phyloP scores from a whole-genome alignment of 1,284 basidiomycete genomes.

The Leccinum huronense region DNA sequence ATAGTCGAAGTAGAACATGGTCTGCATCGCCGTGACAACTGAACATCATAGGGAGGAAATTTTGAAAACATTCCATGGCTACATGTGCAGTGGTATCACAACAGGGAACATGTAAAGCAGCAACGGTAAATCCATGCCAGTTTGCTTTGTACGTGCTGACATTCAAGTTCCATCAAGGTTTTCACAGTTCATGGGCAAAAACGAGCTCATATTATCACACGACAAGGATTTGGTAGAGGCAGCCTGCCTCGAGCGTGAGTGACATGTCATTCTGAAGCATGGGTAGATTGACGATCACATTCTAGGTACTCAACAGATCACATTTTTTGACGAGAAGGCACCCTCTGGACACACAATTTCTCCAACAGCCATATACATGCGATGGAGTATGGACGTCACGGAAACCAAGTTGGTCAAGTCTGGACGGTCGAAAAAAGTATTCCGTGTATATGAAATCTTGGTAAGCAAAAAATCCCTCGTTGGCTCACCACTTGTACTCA shows the following conservation, averaged over 20 bases:
- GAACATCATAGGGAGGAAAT: neutral
- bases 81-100: neutral
- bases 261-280: neutral
- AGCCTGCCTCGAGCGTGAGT: neutral
- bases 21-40: neutral
- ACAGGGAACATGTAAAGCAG: neutral
- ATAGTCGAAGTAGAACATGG: neutral
- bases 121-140: neutral
- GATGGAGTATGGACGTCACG: neutral
- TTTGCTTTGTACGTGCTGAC: neutral
- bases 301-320: neutral
- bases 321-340: neutral
- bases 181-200: neutral
- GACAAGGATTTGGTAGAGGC: neutral
- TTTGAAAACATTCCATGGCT: neutral
- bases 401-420: neutral
- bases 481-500: neutral
- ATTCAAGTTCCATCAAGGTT: neutral
- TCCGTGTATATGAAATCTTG: neutral
- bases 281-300: neutral
- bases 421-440: neutral
- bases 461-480: neutral
- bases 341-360: neutral
- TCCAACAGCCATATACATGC: neutral
- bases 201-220: neutral